Percentiles rank a stretch among this genome's conserved stretches.
phyloP scores from a whole-genome alignment of 495 filamentous ascomycete genomes.

The Penicillium lividum region DNA sequence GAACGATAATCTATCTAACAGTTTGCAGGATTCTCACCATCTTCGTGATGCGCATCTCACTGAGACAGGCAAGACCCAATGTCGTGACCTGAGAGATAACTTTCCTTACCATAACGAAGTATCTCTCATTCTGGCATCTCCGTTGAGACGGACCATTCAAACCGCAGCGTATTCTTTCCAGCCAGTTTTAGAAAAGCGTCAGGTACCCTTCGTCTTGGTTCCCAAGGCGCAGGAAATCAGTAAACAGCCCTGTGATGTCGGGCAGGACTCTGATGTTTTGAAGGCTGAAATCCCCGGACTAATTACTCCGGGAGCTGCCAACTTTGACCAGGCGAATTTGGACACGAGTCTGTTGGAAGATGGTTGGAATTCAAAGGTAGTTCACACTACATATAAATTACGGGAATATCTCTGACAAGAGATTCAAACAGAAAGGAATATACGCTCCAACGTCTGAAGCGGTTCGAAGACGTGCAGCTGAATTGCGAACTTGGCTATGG shows the following conservation, averaged over 20 bases:
- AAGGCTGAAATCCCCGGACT: constrained; percentile 9
- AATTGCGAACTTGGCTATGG: constrained; percentile 20
- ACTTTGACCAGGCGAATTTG: constrained; percentile 7
- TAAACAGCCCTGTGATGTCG: constrained; percentile 16
- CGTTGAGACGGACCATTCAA: constrained; percentile 23
- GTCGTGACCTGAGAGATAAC: constrained; percentile 12
- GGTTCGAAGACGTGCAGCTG: constrained; percentile 16
- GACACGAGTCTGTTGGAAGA: constrained; percentile 16
- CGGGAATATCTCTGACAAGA: background rate
- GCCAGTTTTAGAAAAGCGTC: constrained; percentile 14
- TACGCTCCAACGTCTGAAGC: constrained; percentile 17
- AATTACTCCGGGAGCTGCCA: constrained; percentile 9
- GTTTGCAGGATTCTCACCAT: constrained; percentile 16
- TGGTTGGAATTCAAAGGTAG: constrained; percentile 26
- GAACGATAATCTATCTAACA: too few species aligned
- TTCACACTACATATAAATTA: too few species aligned
- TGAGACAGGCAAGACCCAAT: constrained; percentile 20
- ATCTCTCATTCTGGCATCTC: constrained; percentile 19
- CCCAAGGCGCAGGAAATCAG: constrained; percentile 26
- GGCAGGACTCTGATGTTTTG: constrained; percentile 10
- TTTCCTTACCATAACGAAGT: constrained; percentile 15
- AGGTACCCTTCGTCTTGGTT: constrained; percentile 19
- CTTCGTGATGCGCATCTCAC: constrained; percentile 22
- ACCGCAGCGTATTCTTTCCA: constrained; percentile 22
- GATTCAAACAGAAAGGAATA: constrained; percentile 16